Conservation (phyloP, 495 filamentous ascomycete species). For the Aspergillus indologenus region DNA sequence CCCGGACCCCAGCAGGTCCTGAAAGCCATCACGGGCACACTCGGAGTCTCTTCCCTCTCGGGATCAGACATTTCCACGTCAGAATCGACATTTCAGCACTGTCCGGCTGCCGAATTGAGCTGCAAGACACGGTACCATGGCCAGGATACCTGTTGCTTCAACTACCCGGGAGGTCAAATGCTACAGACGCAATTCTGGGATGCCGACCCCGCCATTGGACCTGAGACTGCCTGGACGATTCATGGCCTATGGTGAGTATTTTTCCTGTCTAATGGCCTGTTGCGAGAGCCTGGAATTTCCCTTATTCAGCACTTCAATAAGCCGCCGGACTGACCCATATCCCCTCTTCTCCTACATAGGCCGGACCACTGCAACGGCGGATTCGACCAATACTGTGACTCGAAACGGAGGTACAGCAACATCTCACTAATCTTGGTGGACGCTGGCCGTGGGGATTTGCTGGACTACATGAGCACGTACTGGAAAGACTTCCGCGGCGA, state of each 20-base stretch:
- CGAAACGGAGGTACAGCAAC: slow-evolving; percentile 63
- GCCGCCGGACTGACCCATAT: slow-evolving; percentile 4
- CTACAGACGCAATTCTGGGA: slow-evolving; percentile 92
- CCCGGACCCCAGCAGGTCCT: slow-evolving; percentile 45
- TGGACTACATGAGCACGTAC: slow-evolving; percentile 73
- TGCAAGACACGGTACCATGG: slow-evolving; percentile 55
- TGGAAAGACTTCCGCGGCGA: slow-evolving; percentile 69
- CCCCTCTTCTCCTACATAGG: slow-evolving; percentile 35
- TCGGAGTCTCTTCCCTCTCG: slow-evolving; percentile 29
- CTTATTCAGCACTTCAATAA: neutral
- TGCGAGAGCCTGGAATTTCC: too few species aligned
- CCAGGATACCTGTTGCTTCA: slow-evolving; percentile 75
- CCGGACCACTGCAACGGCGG: slow-evolving; percentile 85
- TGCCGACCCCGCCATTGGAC: slow-evolving; percentile 62
- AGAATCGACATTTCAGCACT: slow-evolving; percentile 29
- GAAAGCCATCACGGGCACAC: slow-evolving; percentile 33
- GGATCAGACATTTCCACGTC: slow-evolving; percentile 10
- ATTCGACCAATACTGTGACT: slow-evolving; percentile 71
- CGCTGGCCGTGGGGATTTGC: slow-evolving; percentile 57
- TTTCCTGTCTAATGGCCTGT: neutral
- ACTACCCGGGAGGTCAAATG: slow-evolving; percentile 73
- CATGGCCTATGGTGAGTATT: slow-evolving; percentile 79
- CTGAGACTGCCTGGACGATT: slow-evolving; percentile 77
- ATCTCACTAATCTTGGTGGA: slow-evolving; percentile 65
- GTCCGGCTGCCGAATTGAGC: slow-evolving; percentile 52